A percentile compares a stretch with the other conserved stretches of the same genome.
Evolutionary conservation across 352 stramenopile species (phyloP).

Genomic region (Globisporangium recalcitrans): DNA sequence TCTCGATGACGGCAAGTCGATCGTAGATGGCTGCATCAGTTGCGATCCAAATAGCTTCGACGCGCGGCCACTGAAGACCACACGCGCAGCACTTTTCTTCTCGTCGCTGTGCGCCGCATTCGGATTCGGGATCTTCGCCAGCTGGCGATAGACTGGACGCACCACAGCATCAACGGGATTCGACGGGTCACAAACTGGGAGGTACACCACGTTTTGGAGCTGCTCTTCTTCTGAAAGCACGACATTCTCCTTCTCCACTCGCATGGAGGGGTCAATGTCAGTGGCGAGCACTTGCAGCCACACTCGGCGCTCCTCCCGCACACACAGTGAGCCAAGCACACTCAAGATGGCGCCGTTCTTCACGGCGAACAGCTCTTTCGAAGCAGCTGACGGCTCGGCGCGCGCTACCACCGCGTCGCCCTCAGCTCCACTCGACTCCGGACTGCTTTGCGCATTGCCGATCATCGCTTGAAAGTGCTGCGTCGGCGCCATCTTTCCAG

Average conservation of each 20-base stretch:
- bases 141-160: conserved; percentile 33
- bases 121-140: conserved; percentile 42
- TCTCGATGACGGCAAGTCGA: conserved; percentile 31
- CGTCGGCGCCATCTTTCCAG: conserved; percentile 52
- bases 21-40: conserved; percentile 54
- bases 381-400: conserved; percentile 29
- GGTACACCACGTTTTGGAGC: conserved; percentile 46
- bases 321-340: conserved; percentile 48
- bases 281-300: conserved; percentile 60
- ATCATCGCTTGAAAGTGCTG: conserved; percentile 40
- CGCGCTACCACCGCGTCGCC: conserved; percentile 20
- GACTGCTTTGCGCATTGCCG: conserved; percentile 6
- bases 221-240: conserved; percentile 37
- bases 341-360: conserved; percentile 45
- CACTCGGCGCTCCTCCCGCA: conserved; percentile 39
- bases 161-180: conserved; percentile 29
- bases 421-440: conserved; percentile 13
- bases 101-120: conserved; percentile 15
- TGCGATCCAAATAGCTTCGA: conserved; percentile 73
- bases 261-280: conserved; percentile 46
- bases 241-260: conserved; percentile 26
- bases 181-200: conserved; percentile 36
- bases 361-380: conserved; percentile 51
- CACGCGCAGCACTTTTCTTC: conserved; percentile 30
- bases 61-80: conserved; percentile 64